Evolutionary conservation across 106 monocot genomes (phyloP).

Genomic region (Acorus calamus): DNA sequence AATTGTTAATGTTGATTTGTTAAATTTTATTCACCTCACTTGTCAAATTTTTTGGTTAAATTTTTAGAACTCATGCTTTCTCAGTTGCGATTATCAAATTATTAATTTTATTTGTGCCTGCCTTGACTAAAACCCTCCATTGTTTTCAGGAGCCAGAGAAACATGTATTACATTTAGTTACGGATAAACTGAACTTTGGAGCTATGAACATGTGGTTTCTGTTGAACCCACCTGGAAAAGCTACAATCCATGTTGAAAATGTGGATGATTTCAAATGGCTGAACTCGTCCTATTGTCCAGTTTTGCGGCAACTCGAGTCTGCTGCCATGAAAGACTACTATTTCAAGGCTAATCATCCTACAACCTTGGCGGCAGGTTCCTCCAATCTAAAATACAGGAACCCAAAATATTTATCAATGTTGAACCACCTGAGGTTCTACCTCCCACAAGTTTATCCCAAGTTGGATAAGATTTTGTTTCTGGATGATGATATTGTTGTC

Average conservation of each 20-base stretch:
- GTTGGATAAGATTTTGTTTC: conserved; percentile 62
- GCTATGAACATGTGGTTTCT: conserved; percentile 78
- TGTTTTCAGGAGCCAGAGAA: conserved; percentile 49
- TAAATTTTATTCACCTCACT: too few relatives aligned
- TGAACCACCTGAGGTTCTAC: conserved; percentile 68
- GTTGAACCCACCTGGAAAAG: conserved; percentile 57
- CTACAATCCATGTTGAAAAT: conserved; percentile 64
- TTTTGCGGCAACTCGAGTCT: conserved; percentile 53
- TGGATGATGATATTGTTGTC: conserved; percentile 67
- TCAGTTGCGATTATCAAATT: too few relatives aligned
- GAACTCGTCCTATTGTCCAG: conserved; percentile 62
- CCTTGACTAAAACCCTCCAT: neutral
- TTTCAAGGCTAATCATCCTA: conserved; percentile 46
- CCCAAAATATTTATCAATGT: conserved; percentile 69
- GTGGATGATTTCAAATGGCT: conserved; percentile 62
- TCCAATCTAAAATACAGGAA: conserved; percentile 67
- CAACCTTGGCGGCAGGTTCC: conserved; percentile 40
- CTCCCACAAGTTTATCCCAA: conserved; percentile 67
- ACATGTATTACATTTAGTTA: conserved; percentile 62
- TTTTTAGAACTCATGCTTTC: neutral
- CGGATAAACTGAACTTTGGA: conserved; percentile 61
- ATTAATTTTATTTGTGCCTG: too few relatives aligned
- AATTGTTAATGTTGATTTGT: too few relatives aligned
- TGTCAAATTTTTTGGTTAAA: too few relatives aligned
- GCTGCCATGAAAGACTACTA: conserved; percentile 58